phyloP scores from a whole-genome alignment of 2,329 filamentous ascomycete species.

The Pseudopyricularia javanii region DNA sequence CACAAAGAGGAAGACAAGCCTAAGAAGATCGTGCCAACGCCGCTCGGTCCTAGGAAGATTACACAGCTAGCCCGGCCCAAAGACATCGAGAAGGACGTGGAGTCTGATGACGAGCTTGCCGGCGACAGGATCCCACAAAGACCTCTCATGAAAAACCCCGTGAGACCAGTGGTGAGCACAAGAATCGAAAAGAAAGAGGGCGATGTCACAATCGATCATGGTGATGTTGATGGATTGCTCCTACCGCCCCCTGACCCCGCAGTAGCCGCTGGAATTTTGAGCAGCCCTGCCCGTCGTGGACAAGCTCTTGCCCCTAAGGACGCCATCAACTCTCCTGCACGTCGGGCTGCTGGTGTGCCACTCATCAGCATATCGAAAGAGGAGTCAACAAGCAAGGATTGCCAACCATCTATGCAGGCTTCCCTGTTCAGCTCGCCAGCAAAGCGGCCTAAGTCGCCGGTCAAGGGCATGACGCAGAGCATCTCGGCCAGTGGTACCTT shows the following conservation, averaged over 20 bases:
- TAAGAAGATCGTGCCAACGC: constrained; percentile 18
- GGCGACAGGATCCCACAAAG: constrained; percentile 37
- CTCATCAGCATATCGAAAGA: neutral
- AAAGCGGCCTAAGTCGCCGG: constrained; percentile 33
- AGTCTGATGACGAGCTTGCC: constrained; percentile 49
- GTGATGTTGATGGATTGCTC: constrained; percentile 11
- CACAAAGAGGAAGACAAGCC: constrained; percentile 15
- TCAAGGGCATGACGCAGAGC: constrained; percentile 22
- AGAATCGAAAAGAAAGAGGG: constrained; percentile 15
- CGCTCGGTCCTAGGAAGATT: constrained; percentile 53
- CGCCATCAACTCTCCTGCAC: constrained; percentile 42
- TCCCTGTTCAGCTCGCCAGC: constrained; percentile 36
- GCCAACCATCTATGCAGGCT: constrained; percentile 23
- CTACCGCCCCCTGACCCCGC: constrained; percentile 22
- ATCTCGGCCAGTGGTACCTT: constrained; percentile 9
- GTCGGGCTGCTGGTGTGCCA: constrained; percentile 32
- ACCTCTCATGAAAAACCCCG: constrained; percentile 40
- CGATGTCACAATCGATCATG: neutral
- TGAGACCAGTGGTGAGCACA: constrained; percentile 30
- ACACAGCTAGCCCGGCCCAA: constrained; percentile 37
- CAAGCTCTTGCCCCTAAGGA: constrained; percentile 41
- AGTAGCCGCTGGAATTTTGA: constrained; percentile 21
- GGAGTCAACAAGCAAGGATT: constrained; percentile 11
- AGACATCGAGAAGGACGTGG: constrained; percentile 22
- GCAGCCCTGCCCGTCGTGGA: constrained; percentile 43